Conservation (phyloP, 202 grass and related monocot genomes). For the Hordeum pubiflorum region DNA sequence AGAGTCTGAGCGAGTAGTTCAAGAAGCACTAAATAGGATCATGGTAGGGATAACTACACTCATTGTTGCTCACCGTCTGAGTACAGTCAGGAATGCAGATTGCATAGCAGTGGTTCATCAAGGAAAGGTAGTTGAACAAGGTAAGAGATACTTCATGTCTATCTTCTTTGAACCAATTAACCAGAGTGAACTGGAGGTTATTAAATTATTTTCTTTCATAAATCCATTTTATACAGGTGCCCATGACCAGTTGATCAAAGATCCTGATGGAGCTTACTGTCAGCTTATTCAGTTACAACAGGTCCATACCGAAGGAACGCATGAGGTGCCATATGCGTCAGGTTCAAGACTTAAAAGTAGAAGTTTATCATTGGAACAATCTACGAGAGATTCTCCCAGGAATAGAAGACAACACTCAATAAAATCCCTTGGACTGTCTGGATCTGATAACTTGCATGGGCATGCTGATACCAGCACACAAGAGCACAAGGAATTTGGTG, state of each 20-base stretch:
- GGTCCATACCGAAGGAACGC: background rate
- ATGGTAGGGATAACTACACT: slow-evolving; percentile 77
- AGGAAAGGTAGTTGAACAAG: slow-evolving; percentile 78
- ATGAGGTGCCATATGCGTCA: background rate
- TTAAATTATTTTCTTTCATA: slow-evolving; percentile 6
- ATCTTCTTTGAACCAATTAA: background rate
- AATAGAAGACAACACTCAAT: slow-evolving; percentile 39
- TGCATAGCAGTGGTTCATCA: slow-evolving; percentile 60
- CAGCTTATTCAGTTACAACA: slow-evolving; percentile 72
- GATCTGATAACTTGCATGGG: slow-evolving; percentile 19
- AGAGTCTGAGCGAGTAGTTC: slow-evolving; percentile 86
- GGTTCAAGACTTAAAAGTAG: slow-evolving; percentile 27
- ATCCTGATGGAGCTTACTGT: slow-evolving; percentile 64
- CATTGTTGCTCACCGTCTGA: slow-evolving; percentile 86
- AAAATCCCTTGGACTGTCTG: slow-evolving; percentile 15
- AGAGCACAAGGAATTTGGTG: slow-evolving; percentile 22
- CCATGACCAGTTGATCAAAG: slow-evolving; percentile 51
- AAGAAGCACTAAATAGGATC: slow-evolving; percentile 80
- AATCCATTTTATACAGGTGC: slow-evolving; percentile 45
- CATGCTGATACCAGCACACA: background rate
- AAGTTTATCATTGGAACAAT: slow-evolving; percentile 37
- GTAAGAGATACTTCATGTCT: slow-evolving; percentile 21
- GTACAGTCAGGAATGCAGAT: slow-evolving; percentile 69
- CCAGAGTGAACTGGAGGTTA: slow-evolving; percentile 6
- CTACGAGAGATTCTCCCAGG: slow-evolving; percentile 46